A percentile compares a stretch with the other conserved stretches of the same genome.
phyloP scores from a whole-genome alignment of 768 basidiomycete species.

The Rhodosporidiobolus odoratus region DNA sequence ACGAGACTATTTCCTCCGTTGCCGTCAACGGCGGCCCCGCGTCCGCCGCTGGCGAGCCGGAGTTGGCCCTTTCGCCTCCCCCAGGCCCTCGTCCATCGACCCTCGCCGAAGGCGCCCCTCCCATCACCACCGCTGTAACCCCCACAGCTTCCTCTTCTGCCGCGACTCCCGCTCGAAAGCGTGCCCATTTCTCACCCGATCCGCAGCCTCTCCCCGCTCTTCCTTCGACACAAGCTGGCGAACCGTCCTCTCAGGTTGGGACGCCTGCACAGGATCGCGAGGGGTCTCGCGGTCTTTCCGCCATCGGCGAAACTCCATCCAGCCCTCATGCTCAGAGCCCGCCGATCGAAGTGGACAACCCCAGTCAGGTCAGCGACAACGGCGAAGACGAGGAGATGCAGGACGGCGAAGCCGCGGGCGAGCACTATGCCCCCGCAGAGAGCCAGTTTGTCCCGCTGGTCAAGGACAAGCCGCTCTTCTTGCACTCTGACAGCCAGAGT shows the following conservation, averaged over 20 bases:
- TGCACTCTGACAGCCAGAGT: neutral
- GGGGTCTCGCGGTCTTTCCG: neutral
- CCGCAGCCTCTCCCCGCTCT: neutral
- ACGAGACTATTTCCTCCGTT: neutral
- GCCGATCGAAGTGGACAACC: slow-evolving; percentile 6
- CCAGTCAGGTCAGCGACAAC: neutral
- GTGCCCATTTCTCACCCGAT: neutral
- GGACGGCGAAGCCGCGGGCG: neutral
- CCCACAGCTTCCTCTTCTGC: neutral
- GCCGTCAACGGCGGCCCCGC: slow-evolving; percentile 9
- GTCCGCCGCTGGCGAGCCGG: slow-evolving; percentile 2
- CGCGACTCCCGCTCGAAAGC: neutral
- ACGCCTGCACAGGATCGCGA: neutral
- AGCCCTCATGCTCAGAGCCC: slow-evolving; percentile 3
- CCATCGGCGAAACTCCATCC: slow-evolving; percentile 6
- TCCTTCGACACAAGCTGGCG: neutral
- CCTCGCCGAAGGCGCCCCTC: slow-evolving; percentile 14
- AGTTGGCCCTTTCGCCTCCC: neutral
- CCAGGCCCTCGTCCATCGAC: slow-evolving; percentile 5
- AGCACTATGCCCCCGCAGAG: neutral
- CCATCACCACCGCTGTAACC: slow-evolving; percentile 27
- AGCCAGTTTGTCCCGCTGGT: slow-evolving; percentile 20
- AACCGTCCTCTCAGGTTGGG: neutral
- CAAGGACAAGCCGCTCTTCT: slow-evolving; percentile 30
- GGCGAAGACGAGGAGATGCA: neutral